phyloP scores from a whole-genome alignment of 2,329 filamentous ascomycete species.

The Sclerotinia glacialis region DNA sequence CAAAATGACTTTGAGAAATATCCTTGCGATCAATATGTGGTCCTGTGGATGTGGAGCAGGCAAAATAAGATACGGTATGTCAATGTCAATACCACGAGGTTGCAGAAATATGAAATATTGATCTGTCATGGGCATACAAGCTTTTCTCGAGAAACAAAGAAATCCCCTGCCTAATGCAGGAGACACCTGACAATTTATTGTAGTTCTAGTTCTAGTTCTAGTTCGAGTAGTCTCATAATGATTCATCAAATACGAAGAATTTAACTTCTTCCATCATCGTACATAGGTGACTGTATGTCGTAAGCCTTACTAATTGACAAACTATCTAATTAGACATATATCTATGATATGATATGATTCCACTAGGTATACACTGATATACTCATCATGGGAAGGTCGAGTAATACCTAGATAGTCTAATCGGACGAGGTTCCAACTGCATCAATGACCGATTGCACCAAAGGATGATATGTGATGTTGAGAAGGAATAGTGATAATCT shows the following conservation, averaged over 20 bases:
- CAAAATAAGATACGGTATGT: neutral
- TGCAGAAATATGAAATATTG: conserved; percentile 8
- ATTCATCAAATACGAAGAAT: neutral
- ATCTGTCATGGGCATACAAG: conserved; percentile 8
- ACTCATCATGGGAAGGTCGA: neutral
- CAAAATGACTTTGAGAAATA: conserved; percentile 12
- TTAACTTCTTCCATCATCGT: neutral
- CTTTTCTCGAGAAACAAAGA: neutral
- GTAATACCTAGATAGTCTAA: neutral
- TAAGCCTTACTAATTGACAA: neutral
- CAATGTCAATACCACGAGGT: neutral
- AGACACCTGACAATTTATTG: neutral
- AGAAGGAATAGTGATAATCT: neutral
- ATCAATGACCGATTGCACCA: neutral
- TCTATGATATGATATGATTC: neutral
- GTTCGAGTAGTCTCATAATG: neutral
- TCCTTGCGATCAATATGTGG: conserved; percentile 12
- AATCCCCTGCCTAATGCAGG: neutral
- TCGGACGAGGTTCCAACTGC: neutral
- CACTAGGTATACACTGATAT: no score
- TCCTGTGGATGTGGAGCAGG: conserved; percentile 11
- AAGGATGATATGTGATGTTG: neutral
- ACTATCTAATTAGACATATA: neutral
- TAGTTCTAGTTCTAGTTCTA: neutral
- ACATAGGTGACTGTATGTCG: neutral